Conservation (phyloP, 164 flowering plant species). For the Vitis labrusca region DNA sequence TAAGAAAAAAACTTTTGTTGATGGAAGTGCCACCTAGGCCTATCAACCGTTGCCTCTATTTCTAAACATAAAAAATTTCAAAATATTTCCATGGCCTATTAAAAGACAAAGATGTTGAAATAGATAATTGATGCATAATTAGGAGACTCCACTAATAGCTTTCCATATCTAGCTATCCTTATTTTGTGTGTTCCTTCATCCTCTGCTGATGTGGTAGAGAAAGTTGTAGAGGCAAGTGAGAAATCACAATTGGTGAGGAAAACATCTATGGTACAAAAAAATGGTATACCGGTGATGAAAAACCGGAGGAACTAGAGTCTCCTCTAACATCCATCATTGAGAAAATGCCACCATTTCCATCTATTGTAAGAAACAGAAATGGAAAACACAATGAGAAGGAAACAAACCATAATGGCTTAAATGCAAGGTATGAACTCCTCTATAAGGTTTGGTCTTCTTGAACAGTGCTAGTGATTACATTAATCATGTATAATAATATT, state of each 20-base stretch:
- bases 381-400: conserved; percentile 17
- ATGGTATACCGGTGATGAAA: too few species aligned
- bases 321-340: conserved; percentile 25
- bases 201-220: conserved; percentile 55
- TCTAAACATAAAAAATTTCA: too few species aligned
- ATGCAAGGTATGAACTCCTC: conserved; percentile 72
- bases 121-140: conserved; percentile 21
- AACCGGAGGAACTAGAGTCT: too few species aligned
- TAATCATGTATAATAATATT: too few species aligned
- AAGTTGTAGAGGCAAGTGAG: conserved; percentile 66
- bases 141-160: conserved; percentile 50
- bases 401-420: not conserved
- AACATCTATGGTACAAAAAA: too few species aligned
- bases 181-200: conserved; percentile 69
- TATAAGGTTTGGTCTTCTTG: conserved; percentile 72
- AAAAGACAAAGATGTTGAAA: not conserved
- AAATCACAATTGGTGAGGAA: conserved; percentile 13
- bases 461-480: not conserved
- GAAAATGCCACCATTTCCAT: conserved; percentile 37
- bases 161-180: conserved; percentile 74
- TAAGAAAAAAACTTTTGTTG: too few species aligned
- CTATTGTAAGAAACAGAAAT: conserved; percentile 41
- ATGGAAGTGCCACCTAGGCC: too few species aligned
- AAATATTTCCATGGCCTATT: too few species aligned
- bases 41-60: too few species aligned